Conservation (phyloP, 306 rosid species). For the Dryas octopetala region DNA sequence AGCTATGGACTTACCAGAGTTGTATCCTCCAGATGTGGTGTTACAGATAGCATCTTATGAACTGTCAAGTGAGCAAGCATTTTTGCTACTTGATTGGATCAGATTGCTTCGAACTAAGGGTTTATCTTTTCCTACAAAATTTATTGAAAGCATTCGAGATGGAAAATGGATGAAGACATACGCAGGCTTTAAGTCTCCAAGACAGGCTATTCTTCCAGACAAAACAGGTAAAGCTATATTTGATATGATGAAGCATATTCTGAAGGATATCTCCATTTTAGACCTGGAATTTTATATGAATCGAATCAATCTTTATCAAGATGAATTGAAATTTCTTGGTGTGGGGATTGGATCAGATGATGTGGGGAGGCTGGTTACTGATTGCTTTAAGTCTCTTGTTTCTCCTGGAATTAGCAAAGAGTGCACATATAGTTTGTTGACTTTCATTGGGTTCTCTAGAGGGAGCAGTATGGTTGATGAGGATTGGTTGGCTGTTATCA, state of each 20-base stretch:
- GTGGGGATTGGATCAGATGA: constrained; percentile 12
- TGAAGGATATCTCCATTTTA: constrained; percentile 11
- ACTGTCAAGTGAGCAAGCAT: constrained; percentile 21
- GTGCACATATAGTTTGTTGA: constrained; percentile 8
- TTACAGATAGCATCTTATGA: constrained; percentile 9
- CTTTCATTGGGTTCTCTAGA: constrained; percentile 12
- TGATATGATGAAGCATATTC: constrained; percentile 22
- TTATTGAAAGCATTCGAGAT: constrained; percentile 14
- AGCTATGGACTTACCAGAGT: constrained; percentile 19
- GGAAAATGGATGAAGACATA: constrained; percentile 29
- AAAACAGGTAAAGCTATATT: constrained; percentile 3
- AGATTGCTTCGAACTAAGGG: constrained; percentile 9
- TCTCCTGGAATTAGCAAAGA: constrained; percentile 20
- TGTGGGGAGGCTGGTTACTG: constrained; percentile 8
- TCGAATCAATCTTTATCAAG: constrained; percentile 21
- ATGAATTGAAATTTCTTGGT: constrained; percentile 30
- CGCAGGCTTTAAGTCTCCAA: constrained; percentile 15
- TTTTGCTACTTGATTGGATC: constrained; percentile 24
- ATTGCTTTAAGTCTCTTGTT: constrained; percentile 8
- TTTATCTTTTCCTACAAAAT: constrained; percentile 8
- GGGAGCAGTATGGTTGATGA: constrained; percentile 7
- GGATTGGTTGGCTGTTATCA: constrained; percentile 19
- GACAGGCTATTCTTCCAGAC: constrained; percentile 18
- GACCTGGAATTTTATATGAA: constrained; percentile 18
- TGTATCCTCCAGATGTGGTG: constrained; percentile 14